Evolutionary conservation across 345 rosid species (phyloP), one percentile per base, ranked within the genome.

Genomic region (Dovyalis caffra): DNA sequence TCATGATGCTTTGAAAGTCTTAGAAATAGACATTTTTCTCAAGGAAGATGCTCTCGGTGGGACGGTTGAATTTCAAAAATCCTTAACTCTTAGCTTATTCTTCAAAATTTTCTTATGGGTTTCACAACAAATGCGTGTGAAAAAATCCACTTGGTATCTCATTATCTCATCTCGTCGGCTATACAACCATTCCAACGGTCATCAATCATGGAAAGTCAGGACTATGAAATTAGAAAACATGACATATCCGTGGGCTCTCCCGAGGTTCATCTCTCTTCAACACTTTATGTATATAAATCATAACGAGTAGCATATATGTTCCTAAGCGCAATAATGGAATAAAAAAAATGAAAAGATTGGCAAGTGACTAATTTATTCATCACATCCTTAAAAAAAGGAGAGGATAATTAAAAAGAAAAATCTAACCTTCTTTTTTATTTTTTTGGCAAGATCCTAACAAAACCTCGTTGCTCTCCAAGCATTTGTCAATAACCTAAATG

Each of bases 41-140:
- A 86, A 81, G 77, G 94, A 90, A 66, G 88, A 90, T 80, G 97
- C 98, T 73, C 98, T 97, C 35, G 99, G 99, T 33, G 99, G 99
- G 74, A 92, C 92, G 99, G 98, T 90, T 77, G 97, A 92, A 76
- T 95, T 95, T 70, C 81, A 97, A 61, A 95, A 85, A 77, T 95
- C 99, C 76, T 71, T 95, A 58, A 88, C 86, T 8, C 86, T 88
- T 43, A 91, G 98, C 83, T 95, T 95, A 89, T 92, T 95, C 88
- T 95, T 92, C 77, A 95, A 95, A 70, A 91, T 92, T 84, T 95
- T 88, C 88, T 81, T 95, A 31, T 91, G 91, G 95, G 97, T 89
- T 81, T 85, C 90, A 76, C 87, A 85, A 79, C 86, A 89, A 76
- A 68, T 86, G 71, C 79, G 77, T 68, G 77, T 72, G 69, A 82